Base-by-base conservation (phyloP, 2,329 filamentous ascomycete species). In the Aspergillus fumigatus region DNA sequence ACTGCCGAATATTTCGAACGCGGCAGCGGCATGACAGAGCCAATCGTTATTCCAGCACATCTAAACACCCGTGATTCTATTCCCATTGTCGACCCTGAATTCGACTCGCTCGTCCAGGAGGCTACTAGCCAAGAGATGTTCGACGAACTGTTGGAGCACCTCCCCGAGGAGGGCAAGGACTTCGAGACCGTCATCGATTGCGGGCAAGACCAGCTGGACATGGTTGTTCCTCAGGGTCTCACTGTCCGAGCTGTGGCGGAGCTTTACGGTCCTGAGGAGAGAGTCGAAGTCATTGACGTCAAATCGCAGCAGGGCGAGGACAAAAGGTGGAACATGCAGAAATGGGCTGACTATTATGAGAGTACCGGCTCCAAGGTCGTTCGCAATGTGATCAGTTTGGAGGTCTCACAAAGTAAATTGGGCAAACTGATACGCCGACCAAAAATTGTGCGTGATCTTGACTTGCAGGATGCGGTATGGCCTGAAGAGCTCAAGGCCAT, bases 321-420 rank as follows among this genome's bases (percentile, higher is more conserved):
- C 56, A 84, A 82, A 61, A 80, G 81, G 60, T 88, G 84, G 84
- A 86, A 82, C 32, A 82, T 88, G 74, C 77, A 79, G 55, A 82
- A 84, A 67, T 88, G 85, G 83, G 84, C 84, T 7, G 84, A 88
- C 66, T 88, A 88, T 67, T 86, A 88, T 62, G 83, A 86, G 63
- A 80, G 80, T 60, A 77, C 77, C 26, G 81, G 83, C 38, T 73
- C 79, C 51, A 87, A 88, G 68, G 75, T 80, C 2, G 84, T 88
- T 40, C 82, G 84, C 5, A 88, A 88, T 65, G 86, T 88, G 57
- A 88, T 88, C 66, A 88, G 85, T 61, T 74, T 88, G 32, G 86
- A 88, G 66, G 83, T 88, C 1, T 88, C 86, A 7, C 80, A 84
- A 60, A 87, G 83, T 58, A 82, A 77, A 61, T 72, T 88, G 27